Base-by-base conservation (phyloP, 495 filamentous ascomycete genomes). In the Penicillium alfredii region DNA sequence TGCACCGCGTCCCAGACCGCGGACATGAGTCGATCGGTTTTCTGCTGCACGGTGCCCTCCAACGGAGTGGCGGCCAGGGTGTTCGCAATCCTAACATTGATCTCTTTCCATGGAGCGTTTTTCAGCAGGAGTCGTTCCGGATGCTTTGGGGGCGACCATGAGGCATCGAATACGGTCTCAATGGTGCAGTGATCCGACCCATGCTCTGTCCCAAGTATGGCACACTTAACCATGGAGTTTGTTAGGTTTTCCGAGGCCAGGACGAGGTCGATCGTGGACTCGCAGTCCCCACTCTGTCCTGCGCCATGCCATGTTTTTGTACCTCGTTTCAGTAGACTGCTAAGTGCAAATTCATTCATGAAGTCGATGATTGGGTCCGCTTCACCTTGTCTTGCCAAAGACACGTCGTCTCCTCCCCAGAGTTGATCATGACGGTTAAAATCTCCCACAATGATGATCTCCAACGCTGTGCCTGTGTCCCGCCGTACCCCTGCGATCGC, bases 361-460 rank as follows among this genome's bases (percentile, higher is more conserved):
- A 63, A 35, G 22, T 64, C 44, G 23, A 66, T 58, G 27, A 63
- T 59, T 22, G 41, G 45, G 30, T 53, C 54, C 19, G 54, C 60
- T 45, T 66, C 53, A 12, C 56, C 59, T 27, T 63, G 49, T 30
- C 51, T 49, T 19, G 14, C 30, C 16, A 26, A 35, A 9, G 43
- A 42, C 19, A 64, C 44, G 8, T 51, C 33, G 31, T 61, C 58
- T 49, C 55, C 60, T 49, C 57, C 61, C 58, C 43, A 67, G 6
- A 65, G 47, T 38, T 53, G 49, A 51, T 66, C 49, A 45, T 59
- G 44, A 21, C 47, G 51, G 39, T 62, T 62, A 28, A 61, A 61
- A 45, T 64, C 54, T 23, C 56, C 54, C 33, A 48, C 29, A 41
- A 64, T 40, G 31, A 52, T 30, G 22, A 47, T 31, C 8, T 52